A percentile compares a stretch with the other conserved stretches of the same genome.
phyloP scores from a whole-genome alignment of 164 flowering plant genomes.

The Amborella trichopoda region DNA sequence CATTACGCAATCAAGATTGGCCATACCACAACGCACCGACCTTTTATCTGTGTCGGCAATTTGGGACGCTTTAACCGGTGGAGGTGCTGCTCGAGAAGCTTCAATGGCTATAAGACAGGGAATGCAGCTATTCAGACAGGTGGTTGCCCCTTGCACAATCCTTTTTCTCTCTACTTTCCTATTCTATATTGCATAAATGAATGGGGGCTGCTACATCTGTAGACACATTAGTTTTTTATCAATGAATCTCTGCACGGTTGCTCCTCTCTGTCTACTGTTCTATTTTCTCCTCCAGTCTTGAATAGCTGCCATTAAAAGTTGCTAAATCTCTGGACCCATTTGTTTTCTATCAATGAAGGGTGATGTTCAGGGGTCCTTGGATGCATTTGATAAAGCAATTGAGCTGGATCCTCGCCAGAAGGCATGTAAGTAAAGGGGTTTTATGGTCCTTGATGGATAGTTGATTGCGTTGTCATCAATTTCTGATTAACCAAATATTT shows the following conservation, averaged over 20 bases:
- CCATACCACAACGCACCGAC: neutral
- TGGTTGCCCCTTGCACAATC: slow-evolving; percentile 5
- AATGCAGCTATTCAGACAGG: slow-evolving; percentile 82
- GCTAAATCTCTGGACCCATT: too few relatives aligned
- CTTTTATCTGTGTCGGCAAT: slow-evolving; percentile 7
- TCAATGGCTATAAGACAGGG: slow-evolving; percentile 50
- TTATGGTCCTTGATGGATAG: too few relatives aligned
- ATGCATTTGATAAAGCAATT: slow-evolving; percentile 74
- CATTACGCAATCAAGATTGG: too few relatives aligned
- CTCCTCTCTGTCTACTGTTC: slow-evolving; percentile 2
- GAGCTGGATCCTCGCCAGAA: slow-evolving; percentile 87
- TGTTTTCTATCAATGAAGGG: slow-evolving; percentile 57
- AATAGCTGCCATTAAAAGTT: too few relatives aligned
- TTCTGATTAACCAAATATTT: too few relatives aligned
- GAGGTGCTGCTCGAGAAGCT: slow-evolving; percentile 48
- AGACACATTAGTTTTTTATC: too few relatives aligned
- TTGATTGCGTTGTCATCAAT: too few relatives aligned
- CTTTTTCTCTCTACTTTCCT: neutral
- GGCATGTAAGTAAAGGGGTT: too few relatives aligned
- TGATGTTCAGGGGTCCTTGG: slow-evolving; percentile 69
- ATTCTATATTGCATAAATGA: neutral
- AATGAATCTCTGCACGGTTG: too few relatives aligned
- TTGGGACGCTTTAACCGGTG: slow-evolving; percentile 74
- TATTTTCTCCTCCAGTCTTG: slow-evolving; percentile 3
- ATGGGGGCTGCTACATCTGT: too few relatives aligned